Evolutionary conservation across 495 filamentous ascomycete species (phyloP).

Genomic region (Talaromyces wortmannii): DNA sequence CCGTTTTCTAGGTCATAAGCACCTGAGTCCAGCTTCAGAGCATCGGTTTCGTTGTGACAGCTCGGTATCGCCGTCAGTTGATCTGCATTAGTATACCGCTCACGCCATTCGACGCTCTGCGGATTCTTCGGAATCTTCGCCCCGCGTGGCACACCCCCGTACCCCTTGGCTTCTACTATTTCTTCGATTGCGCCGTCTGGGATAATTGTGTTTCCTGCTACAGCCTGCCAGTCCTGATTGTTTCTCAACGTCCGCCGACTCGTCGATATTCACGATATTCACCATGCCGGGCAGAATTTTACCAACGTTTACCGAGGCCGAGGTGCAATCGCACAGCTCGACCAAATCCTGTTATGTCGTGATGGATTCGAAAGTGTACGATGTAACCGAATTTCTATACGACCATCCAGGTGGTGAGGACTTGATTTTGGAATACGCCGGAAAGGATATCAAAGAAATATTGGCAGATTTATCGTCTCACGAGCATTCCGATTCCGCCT

Average conservation of each 20-base stretch:
- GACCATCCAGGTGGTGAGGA: slow-evolving; percentile 89
- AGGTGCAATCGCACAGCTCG: slow-evolving; percentile 76
- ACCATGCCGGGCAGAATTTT: slow-evolving; percentile 53
- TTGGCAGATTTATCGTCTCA: slow-evolving; percentile 82
- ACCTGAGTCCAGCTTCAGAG: too few relatives aligned
- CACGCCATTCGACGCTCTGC: background rate
- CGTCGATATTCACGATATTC: background rate
- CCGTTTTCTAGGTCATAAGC: too few relatives aligned
- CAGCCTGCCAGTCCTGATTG: background rate
- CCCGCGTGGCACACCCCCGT: background rate
- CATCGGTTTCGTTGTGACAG: too few relatives aligned
- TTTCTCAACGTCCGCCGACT: background rate
- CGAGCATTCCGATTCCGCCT: slow-evolving; percentile 79
- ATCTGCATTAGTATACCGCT: background rate
- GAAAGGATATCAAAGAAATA: slow-evolving; percentile 78
- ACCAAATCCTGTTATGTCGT: slow-evolving; percentile 89
- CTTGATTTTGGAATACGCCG: slow-evolving; percentile 81
- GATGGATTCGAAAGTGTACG: slow-evolving; percentile 83
- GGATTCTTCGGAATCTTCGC: background rate
- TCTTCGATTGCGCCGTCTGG: slow-evolving; percentile 7
- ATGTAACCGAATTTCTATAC: slow-evolving; percentile 83
- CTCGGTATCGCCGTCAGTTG: too few relatives aligned
- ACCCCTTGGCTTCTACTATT: slow-evolving; percentile 1
- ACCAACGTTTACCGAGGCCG: slow-evolving; percentile 68
- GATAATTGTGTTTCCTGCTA: background rate